Percentiles rank a stretch among this genome's conserved stretches.
These are phyloP conservation scores for Cardiospermum halicacabum DNA, from an alignment of 345 rosid species.

Conservation along the genomic window DNA sequence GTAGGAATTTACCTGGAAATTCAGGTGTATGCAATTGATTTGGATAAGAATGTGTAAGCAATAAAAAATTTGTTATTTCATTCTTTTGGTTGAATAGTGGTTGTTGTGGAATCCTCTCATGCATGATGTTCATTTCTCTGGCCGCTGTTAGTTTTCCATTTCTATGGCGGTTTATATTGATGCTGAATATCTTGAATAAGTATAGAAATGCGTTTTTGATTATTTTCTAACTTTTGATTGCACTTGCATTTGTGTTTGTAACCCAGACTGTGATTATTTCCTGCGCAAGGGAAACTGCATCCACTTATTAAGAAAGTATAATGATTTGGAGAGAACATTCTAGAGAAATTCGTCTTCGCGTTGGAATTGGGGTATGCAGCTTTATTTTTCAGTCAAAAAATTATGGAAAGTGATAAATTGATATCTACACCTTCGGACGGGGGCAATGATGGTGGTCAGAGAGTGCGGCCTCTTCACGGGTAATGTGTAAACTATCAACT, in stretches of 20 bases:
- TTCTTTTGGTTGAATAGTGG: not conserved
- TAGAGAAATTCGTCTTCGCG: slow-evolving; percentile 37
- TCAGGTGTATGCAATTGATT: not conserved
- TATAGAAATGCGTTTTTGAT: not conserved
- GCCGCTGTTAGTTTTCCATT: not conserved
- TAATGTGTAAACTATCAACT: slow-evolving; percentile 24
- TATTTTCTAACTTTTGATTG: not conserved
- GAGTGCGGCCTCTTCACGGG: slow-evolving; percentile 68
- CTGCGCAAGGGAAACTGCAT: slow-evolving; percentile 18
- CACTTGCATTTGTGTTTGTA: not conserved
- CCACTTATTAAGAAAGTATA: slow-evolving; percentile 24
- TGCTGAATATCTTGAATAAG: not conserved
- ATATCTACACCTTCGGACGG: slow-evolving; percentile 57
- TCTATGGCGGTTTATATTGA: not conserved
- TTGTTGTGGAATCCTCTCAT: not conserved
- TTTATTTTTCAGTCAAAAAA: slow-evolving; percentile 35
- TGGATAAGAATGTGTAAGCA: not conserved
- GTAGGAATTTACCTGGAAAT: not conserved
- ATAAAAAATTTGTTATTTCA: not conserved
- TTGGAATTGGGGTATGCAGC: slow-evolving; percentile 51
- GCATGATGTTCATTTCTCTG: not conserved
- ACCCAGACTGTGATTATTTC: slow-evolving; percentile 25
- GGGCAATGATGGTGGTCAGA: slow-evolving; percentile 37
- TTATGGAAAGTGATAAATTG: slow-evolving; percentile 72
- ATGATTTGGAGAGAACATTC: slow-evolving; percentile 52